Conservation (phyloP, 768 basidiomycete genomes). For the Naganishia friedmannii region DNA sequence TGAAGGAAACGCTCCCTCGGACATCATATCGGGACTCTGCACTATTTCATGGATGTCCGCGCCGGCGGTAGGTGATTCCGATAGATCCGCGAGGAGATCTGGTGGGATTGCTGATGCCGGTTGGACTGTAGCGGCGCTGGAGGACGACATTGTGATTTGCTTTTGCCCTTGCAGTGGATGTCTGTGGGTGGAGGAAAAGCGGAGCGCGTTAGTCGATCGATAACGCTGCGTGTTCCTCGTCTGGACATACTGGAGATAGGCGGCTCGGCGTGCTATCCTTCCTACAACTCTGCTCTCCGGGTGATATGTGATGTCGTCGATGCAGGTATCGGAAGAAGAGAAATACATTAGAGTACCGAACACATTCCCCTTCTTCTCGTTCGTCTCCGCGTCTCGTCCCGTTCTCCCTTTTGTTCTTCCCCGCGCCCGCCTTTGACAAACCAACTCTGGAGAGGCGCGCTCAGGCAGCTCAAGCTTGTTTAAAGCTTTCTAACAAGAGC, state of each 20-base stretch:
- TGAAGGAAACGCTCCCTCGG: background rate
- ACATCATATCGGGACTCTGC: background rate
- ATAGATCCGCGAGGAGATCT: background rate
- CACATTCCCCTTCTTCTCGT: background rate
- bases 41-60: background rate
- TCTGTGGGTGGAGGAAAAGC: background rate
- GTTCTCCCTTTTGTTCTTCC: constrained; percentile 4
- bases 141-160: background rate
- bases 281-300: too few species aligned
- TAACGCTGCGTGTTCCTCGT: too few species aligned
- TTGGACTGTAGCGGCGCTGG: too few species aligned
- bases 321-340: background rate
- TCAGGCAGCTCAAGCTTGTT: too few species aligned
- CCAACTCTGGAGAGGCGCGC: background rate
- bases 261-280: too few species aligned
- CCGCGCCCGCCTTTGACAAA: background rate
- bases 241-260: too few species aligned
- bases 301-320: too few species aligned
- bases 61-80: background rate
- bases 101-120: background rate
- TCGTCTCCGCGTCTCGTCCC: background rate
- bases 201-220: background rate
- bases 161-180: background rate
- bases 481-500: too few species aligned
- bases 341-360: too few species aligned